Evolutionary conservation across 2,329 filamentous ascomycete genomes (phyloP).

Genomic region (Cladosporium sp.): DNA sequence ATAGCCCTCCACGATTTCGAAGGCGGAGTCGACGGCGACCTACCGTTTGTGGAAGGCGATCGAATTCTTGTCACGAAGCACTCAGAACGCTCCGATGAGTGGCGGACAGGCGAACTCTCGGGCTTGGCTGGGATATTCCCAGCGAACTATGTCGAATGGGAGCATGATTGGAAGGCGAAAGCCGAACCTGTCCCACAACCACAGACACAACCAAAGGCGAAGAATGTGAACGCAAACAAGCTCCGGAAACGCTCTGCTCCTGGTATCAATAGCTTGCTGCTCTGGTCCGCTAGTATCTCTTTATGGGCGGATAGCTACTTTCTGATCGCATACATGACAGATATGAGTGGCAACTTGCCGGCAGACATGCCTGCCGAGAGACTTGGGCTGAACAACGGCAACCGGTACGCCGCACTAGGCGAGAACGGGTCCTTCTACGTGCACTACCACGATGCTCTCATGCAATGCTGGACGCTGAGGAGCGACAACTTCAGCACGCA

Average conservation of each 20-base stretch:
- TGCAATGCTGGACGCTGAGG: slow-evolving; percentile 14
- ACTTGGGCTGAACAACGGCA: slow-evolving; percentile 9
- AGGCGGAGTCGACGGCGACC: slow-evolving; percentile 67
- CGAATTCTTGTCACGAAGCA: slow-evolving; percentile 74
- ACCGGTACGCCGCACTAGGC: slow-evolving; percentile 6
- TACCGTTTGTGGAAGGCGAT: slow-evolving; percentile 75
- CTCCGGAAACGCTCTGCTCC: background rate
- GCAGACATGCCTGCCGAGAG: background rate
- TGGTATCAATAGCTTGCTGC: slow-evolving; percentile 4
- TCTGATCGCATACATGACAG: background rate
- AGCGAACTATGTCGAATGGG: slow-evolving; percentile 6
- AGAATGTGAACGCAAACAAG: background rate
- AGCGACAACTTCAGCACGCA: slow-evolving; percentile 12
- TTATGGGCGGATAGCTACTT: slow-evolving; percentile 9
- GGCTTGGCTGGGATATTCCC: slow-evolving; percentile 1
- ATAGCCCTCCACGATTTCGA: slow-evolving; percentile 74
- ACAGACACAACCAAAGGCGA: background rate
- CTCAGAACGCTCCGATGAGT: slow-evolving; percentile 77
- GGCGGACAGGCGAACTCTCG: slow-evolving; percentile 5
- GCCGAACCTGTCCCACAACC: slow-evolving; percentile 20
- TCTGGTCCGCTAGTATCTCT: slow-evolving; percentile 6
- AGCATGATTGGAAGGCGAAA: slow-evolving; percentile 36
- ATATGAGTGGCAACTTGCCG: slow-evolving; percentile 1
- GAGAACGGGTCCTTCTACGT: slow-evolving; percentile 9
- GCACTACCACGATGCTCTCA: slow-evolving; percentile 13